phyloP scores from a whole-genome alignment of 2,329 filamentous ascomycete species.

The Fusarium dlaminii region DNA sequence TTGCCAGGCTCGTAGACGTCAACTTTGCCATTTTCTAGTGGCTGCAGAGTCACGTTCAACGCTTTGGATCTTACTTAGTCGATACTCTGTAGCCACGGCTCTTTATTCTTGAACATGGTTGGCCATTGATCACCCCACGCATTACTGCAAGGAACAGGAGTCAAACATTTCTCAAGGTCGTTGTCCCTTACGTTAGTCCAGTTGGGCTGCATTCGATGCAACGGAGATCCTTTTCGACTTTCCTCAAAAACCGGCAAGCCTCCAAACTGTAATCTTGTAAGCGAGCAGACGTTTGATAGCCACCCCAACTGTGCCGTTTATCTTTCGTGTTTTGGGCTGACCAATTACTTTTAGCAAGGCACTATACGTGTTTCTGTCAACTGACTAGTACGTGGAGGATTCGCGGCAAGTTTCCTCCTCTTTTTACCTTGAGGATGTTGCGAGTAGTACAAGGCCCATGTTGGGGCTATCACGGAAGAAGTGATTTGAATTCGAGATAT shows the following conservation, averaged over 20 bases:
- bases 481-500: background rate
- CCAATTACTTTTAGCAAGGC: background rate
- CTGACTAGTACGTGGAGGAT: background rate
- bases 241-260: slow-evolving; percentile 18
- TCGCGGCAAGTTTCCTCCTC: background rate
- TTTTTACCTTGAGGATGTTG: background rate
- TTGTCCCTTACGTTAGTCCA: slow-evolving; percentile 22
- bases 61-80: background rate
- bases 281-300: background rate
- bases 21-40: background rate
- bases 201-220: background rate
- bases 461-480: background rate
- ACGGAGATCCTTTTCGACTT: background rate
- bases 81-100: slow-evolving; percentile 19
- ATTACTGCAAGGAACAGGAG: slow-evolving; percentile 20
- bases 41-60: background rate
- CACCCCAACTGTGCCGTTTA: slow-evolving; percentile 4
- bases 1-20: too few species aligned
- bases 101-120: background rate
- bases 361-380: background rate
- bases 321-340: background rate
- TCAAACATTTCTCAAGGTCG: slow-evolving; percentile 1
- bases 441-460: background rate
- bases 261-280: background rate
- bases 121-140: background rate